Base-by-base conservation (phyloP, 1,284 basidiomycete species). In the Boletus holoroseus region DNA sequence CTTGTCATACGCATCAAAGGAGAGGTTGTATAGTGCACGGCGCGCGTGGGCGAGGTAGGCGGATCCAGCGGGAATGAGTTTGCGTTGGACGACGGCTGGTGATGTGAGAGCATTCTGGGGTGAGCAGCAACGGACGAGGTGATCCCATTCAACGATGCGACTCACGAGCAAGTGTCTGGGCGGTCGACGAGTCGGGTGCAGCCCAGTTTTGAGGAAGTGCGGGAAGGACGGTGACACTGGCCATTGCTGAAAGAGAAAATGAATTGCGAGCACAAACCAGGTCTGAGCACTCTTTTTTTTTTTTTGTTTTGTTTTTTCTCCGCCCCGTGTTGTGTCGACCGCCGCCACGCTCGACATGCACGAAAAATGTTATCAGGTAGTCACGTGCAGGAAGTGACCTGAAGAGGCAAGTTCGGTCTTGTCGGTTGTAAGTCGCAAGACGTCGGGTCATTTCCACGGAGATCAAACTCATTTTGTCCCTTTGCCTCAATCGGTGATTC, bases 41-140 rank as follows among this genome's bases (percentile, higher is more conserved):
- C 83, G 82, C 32, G 90, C 83, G 59, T 93, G 84, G 35, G 82
- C 82, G 50, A 93, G 78, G 71, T 89, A 94, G 6, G 90, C 90
- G 20, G 86, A 80, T 26, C 93, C 93, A 35, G 85, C 89, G 34
- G 92, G 88, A 52, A 94, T 79, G 40, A 94, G 64, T 47, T 45
- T 69, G 30, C 64, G 64, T 27, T 60, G 61, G 34, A 67, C 57
- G 53, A 67, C 40, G 28, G 67, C 63, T 65, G 51, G 36, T 32
- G 36, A 41, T 26, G 32, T 2, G 31, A 24, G 37, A 13, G 37
- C 28, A 34, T n/a, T 13, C 38, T 20, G 50, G 32, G 12, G 31
- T 60, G 44, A 60, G 47, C 24, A 13, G 26, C 54, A 44, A 16
- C 40, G 28, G 16, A 36, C 24, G 16, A 26, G 24, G 36, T 2